Evolutionary conservation across 306 rosid species (phyloP).

Genomic region (Dryas drummondii): DNA sequence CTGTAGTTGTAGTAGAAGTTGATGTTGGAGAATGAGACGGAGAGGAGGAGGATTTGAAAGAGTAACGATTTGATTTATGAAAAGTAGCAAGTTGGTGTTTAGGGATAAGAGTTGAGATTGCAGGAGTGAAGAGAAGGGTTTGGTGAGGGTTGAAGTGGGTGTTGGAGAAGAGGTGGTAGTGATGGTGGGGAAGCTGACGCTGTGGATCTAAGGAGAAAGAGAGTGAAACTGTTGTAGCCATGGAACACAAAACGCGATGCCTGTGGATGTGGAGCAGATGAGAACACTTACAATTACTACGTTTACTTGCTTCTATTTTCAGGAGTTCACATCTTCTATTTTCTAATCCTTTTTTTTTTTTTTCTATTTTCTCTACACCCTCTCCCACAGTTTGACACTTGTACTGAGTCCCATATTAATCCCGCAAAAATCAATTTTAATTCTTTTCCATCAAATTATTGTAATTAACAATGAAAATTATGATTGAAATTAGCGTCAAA

Average conservation of each 20-base stretch:
- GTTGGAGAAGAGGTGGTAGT: constrained; percentile 11
- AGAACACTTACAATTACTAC: not conserved
- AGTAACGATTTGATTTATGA: constrained; percentile 12
- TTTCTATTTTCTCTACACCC: not conserved
- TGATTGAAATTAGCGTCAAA: too few species aligned
- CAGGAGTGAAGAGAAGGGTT: constrained; percentile 20
- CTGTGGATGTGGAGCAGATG: not conserved
- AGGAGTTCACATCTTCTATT: not conserved
- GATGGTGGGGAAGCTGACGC: constrained; percentile 26
- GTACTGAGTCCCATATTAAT: not conserved
- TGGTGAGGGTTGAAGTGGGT: constrained; percentile 28
- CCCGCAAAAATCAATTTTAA: too few species aligned
- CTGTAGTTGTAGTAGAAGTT: constrained; percentile 10
- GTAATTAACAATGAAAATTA: too few species aligned
- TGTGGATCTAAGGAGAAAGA: constrained; percentile 51
- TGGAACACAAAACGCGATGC: constrained; percentile 21
- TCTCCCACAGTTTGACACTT: not conserved
- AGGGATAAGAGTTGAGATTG: constrained; percentile 25
- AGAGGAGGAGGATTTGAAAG: constrained; percentile 53
- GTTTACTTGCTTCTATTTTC: not conserved
- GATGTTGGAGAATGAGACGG: constrained; percentile 18
- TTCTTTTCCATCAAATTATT: too few species aligned
- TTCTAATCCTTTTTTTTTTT: not conserved
- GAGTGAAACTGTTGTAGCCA: constrained; percentile 59
- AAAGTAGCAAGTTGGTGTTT: constrained; percentile 30